Conservation (phyloP, 2,329 filamentous ascomycete genomes). For the Teratosphaeria zuluensis region DNA sequence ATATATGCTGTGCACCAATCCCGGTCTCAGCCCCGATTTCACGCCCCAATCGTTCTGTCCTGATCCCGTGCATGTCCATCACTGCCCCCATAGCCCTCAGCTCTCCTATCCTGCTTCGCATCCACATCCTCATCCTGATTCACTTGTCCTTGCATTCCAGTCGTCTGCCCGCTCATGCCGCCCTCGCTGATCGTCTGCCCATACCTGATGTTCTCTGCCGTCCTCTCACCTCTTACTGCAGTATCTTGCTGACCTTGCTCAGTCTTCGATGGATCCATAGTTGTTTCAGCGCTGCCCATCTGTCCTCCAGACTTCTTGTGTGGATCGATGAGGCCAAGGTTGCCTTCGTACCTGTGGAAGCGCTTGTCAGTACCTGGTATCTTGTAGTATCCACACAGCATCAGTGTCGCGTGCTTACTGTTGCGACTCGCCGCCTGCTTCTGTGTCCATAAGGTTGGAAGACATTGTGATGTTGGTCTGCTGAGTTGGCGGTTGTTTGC, state of each 20-base stretch:
- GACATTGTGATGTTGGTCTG: constrained; percentile 33
- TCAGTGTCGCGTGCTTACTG: constrained; percentile 34
- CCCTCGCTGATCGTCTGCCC: constrained; percentile 46
- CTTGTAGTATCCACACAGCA: background rate
- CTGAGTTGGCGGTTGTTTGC: background rate
- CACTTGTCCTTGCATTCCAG: background rate
- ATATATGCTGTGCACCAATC: background rate
- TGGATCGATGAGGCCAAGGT: constrained; percentile 39
- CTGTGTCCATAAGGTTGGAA: constrained; percentile 48
- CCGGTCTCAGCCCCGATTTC: background rate
- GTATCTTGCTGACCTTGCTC: constrained; percentile 24
- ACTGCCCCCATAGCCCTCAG: constrained; percentile 27
- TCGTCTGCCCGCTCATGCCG: constrained; percentile 15
- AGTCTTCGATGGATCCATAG: constrained; percentile 25
- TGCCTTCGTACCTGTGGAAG: constrained; percentile 46
- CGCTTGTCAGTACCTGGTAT: background rate
- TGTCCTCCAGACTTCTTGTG: constrained; percentile 48
- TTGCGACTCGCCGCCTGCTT: constrained; percentile 39
- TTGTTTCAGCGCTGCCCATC: constrained; percentile 31
- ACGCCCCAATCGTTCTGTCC: constrained; percentile 41
- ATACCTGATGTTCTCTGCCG: constrained; percentile 45
- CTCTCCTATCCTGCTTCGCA: constrained; percentile 21
- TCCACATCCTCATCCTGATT: background rate
- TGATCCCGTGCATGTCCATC: constrained; percentile 28
- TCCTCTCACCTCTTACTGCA: constrained; percentile 32